These are phyloP conservation scores for Aspergillus bombycis DNA, from an alignment of 2,329 filamentous ascomycete species.

Conservation along the genomic window DNA sequence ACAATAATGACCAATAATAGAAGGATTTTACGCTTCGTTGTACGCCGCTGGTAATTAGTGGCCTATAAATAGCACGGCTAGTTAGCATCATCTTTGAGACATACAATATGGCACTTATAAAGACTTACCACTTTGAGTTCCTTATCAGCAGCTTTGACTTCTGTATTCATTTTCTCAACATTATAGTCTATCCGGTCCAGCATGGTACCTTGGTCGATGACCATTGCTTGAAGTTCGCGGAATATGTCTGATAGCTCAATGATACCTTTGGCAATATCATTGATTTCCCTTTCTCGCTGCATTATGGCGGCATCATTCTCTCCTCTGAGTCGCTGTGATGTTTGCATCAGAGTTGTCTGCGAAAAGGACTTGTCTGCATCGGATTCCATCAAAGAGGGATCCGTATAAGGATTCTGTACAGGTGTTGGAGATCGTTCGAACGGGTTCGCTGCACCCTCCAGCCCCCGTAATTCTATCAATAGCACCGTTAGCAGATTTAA, in stretches of 20 bases:
- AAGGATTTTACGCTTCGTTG: constrained; percentile 90
- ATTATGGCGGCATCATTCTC: constrained; percentile 83
- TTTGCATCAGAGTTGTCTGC: constrained; percentile 82
- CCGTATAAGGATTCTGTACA: constrained; percentile 68
- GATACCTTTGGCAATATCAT: constrained; percentile 96
- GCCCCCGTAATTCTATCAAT: constrained; percentile 69
- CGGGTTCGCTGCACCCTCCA: constrained; percentile 64
- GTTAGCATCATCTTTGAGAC: neutral
- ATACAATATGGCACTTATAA: neutral
- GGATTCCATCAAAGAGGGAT: constrained; percentile 88
- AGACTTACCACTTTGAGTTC: constrained; percentile 74
- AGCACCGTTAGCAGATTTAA: constrained; percentile 15
- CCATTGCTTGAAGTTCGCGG: constrained; percentile 93
- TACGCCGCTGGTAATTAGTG: constrained; percentile 83
- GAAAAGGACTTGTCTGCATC: constrained; percentile 92
- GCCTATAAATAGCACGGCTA: constrained; percentile 48
- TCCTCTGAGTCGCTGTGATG: constrained; percentile 57
- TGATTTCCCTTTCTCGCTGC: constrained; percentile 94
- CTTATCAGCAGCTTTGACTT: constrained; percentile 90
- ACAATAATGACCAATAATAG: constrained; percentile 84
- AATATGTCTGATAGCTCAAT: constrained; percentile 97
- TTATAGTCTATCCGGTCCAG: constrained; percentile 97
- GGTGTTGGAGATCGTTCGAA: constrained; percentile 55
- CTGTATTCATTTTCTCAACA: constrained; percentile 89
- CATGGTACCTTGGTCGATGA: constrained; percentile 88